Conservation (phyloP, 345 rosid species). For the Camelina hispida region DNA sequence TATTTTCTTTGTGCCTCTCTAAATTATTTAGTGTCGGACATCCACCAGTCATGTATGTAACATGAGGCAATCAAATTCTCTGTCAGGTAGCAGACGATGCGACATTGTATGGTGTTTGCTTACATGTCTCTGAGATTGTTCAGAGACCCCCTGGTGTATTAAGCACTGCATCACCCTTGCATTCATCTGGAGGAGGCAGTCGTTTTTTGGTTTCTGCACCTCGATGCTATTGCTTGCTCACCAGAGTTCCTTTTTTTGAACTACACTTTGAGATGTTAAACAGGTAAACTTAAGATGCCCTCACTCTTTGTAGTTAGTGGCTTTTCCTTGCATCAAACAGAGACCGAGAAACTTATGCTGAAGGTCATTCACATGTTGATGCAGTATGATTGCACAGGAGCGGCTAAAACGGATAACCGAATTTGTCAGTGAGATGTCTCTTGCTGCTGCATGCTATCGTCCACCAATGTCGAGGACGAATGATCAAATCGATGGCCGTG, state of each 20-base stretch:
- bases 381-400: conserved; percentile 98
- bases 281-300: conserved; percentile 59
- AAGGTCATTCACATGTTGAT: conserved; percentile 47
- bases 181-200: conserved; percentile 59
- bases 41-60: conserved; percentile 16
- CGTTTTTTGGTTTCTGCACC: conserved; percentile 94
- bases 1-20: conserved; percentile 20
- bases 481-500: conserved; percentile 49
- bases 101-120: conserved; percentile 92
- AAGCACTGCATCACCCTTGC: conserved; percentile 63
- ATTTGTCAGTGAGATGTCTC: conserved; percentile 75
- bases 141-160: conserved; percentile 88
- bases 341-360: conserved; percentile 22
- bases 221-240: conserved; percentile 95
- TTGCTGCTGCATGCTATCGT: conserved; percentile 55
- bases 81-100: conserved; percentile 89
- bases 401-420: conserved; percentile 90
- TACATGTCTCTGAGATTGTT: conserved; percentile 87
- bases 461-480: conserved; percentile 52
- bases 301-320: conserved; percentile 28
- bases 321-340: conserved; percentile 27
- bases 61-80: conserved; percentile 14
- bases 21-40: conserved; percentile 16
- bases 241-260: conserved; percentile 95
- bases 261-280: conserved; percentile 94